Evolutionary conservation across 768 basidiomycete species (phyloP).

Genomic region (Termitomyces sp.): DNA sequence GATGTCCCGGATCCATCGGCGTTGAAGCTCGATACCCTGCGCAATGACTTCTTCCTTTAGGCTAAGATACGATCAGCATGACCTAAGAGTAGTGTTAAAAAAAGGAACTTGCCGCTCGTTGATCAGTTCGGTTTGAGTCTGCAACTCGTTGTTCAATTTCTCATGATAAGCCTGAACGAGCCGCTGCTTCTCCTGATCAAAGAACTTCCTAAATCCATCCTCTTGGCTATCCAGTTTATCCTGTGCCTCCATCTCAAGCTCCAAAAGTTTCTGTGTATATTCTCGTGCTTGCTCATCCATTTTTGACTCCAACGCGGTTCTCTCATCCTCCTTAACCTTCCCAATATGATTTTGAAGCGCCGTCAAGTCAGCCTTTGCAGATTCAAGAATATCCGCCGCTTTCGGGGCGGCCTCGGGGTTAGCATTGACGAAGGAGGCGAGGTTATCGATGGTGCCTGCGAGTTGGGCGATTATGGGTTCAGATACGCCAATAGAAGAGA

Average conservation of each 20-base stretch:
- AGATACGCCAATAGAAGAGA: constrained; percentile 62
- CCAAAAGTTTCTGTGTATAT: constrained; percentile 74
- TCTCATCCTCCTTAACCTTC: constrained; percentile 75
- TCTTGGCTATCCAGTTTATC: constrained; percentile 83
- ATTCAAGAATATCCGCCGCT: constrained; percentile 70
- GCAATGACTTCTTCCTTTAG: constrained; percentile 92
- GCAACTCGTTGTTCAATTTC: constrained; percentile 81
- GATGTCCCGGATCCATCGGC: constrained; percentile 94
- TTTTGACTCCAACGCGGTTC: constrained; percentile 49
- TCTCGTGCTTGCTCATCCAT: constrained; percentile 83
- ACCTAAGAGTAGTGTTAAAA: not conserved
- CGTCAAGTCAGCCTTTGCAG: constrained; percentile 76
- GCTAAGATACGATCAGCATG: constrained; percentile 30
- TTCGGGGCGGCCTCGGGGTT: constrained; percentile 63
- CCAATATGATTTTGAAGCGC: constrained; percentile 73
- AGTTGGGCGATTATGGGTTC: constrained; percentile 95
- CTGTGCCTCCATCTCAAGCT: constrained; percentile 80
- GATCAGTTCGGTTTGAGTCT: constrained; percentile 86
- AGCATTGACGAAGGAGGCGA: constrained; percentile 76
- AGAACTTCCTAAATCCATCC: constrained; percentile 75
- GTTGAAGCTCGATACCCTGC: constrained; percentile 95
- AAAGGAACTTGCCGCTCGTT: constrained; percentile 71
- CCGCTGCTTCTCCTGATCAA: constrained; percentile 69
- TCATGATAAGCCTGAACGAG: constrained; percentile 77
- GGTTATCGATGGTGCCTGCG: constrained; percentile 87